Evolutionary conservation across 805 yeast genomes (phyloP), one percentile per base, ranked within the genome.

Genomic region (Suhomyces kilbournensis): DNA sequence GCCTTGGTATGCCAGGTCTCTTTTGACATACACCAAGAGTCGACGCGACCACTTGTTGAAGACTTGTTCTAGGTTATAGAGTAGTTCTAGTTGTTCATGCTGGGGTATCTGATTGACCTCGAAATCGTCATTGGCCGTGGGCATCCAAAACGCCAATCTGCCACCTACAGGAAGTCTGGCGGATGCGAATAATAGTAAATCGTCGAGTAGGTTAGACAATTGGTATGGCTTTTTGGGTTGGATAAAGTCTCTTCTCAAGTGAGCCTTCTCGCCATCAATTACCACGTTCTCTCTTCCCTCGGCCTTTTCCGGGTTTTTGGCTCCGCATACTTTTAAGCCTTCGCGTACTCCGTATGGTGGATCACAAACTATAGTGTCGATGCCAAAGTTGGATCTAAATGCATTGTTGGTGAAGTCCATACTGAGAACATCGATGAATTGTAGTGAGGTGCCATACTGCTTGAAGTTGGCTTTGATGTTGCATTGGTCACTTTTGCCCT

Each of bases 341-440:
- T 94, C 99, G 60, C 99, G 78, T 2, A 94, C 96, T 10, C 99
- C 99, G 67, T 94, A 94, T 0, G 99, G 99, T 2, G 99, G 99
- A 69, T 94, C 99, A 65, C 97, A 91, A 1, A 93, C 81, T 4
- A 94, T 93, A 1, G 88, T 78, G 65, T 94, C 97, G 12, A 94
- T 77, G 25, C 59, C 64, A 22, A 94, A 69, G 56, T 79, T 77
- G 0, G 66, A 53, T 57, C 97, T 76, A 50, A 94, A 74, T 3
- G 97, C 86, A 66, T 88, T 87, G 66, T 94, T 91, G 2, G 98
- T 94, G 68, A 94, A 94, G 71, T 94, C 99, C 94, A 94, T 89
- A 14, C 96, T 85, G 59, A 90, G 59, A 0, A 87, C 86, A 65
- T 92, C 98, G 50, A 91, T 67, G 60, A 85, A 87, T 44, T 76